phyloP scores from a whole-genome alignment of 441 rosid species.

The Capsella rubella region DNA sequence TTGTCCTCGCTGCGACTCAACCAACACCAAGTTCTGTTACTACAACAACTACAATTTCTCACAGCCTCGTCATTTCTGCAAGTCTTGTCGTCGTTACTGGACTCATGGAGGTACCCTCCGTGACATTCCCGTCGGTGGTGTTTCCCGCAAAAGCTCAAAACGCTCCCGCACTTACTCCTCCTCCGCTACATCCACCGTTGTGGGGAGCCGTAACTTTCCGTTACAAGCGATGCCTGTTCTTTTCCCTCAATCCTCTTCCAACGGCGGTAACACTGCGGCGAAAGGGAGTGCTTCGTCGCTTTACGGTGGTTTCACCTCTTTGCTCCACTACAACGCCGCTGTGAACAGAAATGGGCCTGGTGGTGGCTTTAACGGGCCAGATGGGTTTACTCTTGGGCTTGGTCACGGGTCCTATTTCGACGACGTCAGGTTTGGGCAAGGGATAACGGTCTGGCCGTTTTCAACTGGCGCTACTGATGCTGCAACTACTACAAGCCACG shows the following conservation, averaged over 20 bases:
- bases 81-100: slow-evolving; percentile 45
- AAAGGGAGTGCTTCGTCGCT: slow-evolving; percentile 28
- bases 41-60: slow-evolving; percentile 47
- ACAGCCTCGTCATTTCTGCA: slow-evolving; percentile 48
- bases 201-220: slow-evolving; percentile 33
- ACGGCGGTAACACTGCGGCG: slow-evolving; percentile 7
- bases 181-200: not conserved
- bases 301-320: slow-evolving; percentile 42
- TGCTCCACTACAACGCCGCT: slow-evolving; percentile 35
- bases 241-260: slow-evolving; percentile 29
- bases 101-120: slow-evolving; percentile 48
- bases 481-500: slow-evolving; percentile 35
- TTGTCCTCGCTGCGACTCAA: slow-evolving; percentile 44
- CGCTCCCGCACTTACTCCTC: slow-evolving; percentile 39
- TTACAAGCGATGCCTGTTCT: slow-evolving; percentile 45
- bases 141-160: slow-evolving; percentile 42
- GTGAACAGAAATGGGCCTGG: slow-evolving; percentile 36
- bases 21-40: slow-evolving; percentile 47
- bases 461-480: slow-evolving; percentile 30
- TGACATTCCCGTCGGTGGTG: slow-evolving; percentile 47
- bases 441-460: slow-evolving; percentile 45
- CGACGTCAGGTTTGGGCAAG: slow-evolving; percentile 39
- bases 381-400: slow-evolving; percentile 42
- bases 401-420: slow-evolving; percentile 42
- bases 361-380: slow-evolving; percentile 35